A percentile compares a stretch with the other conserved stretches of the same genome.
phyloP scores from a whole-genome alignment of 140 eudicot species.

The Flaveria floridana region DNA sequence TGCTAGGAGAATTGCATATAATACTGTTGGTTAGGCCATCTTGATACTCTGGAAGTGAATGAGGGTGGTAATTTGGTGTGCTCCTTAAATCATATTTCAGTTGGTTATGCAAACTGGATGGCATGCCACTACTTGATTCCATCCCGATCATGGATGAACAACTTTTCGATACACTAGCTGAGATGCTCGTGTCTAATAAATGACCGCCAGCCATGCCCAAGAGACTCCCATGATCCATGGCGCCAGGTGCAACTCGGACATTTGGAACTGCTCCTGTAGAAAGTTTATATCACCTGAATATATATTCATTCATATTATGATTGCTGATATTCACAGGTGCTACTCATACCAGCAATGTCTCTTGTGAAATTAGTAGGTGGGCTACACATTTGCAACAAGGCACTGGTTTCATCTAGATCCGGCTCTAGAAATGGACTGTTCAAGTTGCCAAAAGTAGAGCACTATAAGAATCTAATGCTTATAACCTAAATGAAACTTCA shows the following conservation, averaged over 20 bases:
- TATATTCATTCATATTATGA: conserved; percentile 9
- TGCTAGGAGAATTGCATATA: conserved; percentile 46
- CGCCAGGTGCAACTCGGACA: conserved; percentile 38
- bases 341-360: conserved; percentile 48
- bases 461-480: no score
- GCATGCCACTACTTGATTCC: conserved; percentile 50
- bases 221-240: conserved; percentile 41
- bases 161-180: conserved; percentile 57
- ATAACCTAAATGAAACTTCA: background rate
- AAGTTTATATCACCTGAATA: background rate
- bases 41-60: conserved; percentile 61
- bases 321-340: background rate
- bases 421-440: conserved; percentile 53
- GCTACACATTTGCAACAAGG: conserved; percentile 56
- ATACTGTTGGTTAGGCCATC: conserved; percentile 51
- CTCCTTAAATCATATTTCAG: conserved; percentile 52
- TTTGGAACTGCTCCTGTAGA: conserved; percentile 46
- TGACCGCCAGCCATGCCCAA: conserved; percentile 44
- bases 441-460: conserved; percentile 37
- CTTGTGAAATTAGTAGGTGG: conserved; percentile 39
- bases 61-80: conserved; percentile 59
- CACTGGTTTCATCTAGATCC: conserved; percentile 56
- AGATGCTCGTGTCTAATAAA: conserved; percentile 34
- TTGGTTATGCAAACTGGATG: conserved; percentile 46
- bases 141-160: conserved; percentile 51